Evolutionary conservation across 2,329 filamentous ascomycete genomes (phyloP).

Genomic region (Tolypocladium endophyticum): DNA sequence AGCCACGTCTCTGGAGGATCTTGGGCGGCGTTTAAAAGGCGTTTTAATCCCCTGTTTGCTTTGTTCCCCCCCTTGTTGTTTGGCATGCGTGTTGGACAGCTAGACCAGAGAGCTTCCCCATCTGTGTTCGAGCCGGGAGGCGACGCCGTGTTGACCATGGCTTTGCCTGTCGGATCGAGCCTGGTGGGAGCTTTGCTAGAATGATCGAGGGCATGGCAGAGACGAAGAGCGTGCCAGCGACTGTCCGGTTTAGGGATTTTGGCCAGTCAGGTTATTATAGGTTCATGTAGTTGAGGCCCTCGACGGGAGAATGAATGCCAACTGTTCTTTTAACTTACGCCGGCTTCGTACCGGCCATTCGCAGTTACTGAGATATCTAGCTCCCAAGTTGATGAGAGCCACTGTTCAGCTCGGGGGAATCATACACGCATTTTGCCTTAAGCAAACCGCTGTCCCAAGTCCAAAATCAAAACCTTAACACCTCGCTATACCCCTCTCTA

Average conservation of each 20-base stretch:
- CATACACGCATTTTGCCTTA: background rate
- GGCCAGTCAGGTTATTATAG: background rate
- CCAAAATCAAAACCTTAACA: background rate
- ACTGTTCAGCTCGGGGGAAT: background rate
- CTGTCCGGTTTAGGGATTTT: background rate
- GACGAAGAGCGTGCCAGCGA: background rate
- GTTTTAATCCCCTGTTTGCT: background rate
- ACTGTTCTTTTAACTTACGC: background rate
- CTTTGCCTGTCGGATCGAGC: background rate
- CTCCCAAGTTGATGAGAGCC: background rate
- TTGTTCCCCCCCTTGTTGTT: background rate
- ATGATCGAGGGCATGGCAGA: background rate
- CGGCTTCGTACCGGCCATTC: background rate
- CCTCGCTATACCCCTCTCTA: background rate
- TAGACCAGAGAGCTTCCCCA: background rate
- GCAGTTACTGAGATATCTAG: background rate
- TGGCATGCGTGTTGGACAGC: background rate
- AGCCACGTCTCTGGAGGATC: background rate
- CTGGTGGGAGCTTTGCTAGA: background rate
- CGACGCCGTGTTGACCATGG: background rate
- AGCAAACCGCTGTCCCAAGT: background rate
- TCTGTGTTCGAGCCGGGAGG: background rate
- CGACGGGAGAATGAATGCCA: background rate
- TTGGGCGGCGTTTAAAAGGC: background rate
- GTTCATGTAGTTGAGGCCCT: background rate